Conservation (phyloP, 176 grass and related monocot species). For the Leersia perrieri region DNA sequence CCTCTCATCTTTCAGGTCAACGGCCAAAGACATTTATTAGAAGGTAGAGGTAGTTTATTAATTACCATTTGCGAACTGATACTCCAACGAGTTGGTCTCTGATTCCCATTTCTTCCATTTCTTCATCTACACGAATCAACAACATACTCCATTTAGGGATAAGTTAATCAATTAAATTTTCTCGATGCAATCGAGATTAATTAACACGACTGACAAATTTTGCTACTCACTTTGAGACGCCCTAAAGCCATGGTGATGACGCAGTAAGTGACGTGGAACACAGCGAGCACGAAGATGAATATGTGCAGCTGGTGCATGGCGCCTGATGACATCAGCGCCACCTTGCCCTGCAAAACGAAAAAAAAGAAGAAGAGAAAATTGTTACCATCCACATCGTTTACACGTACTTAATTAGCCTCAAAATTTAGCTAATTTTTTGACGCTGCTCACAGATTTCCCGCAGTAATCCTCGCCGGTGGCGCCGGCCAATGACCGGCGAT, state of each 20-base stretch:
- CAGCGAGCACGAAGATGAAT: constrained; percentile 87
- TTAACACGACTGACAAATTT: not conserved
- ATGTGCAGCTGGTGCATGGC: constrained; percentile 77
- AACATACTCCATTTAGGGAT: not conserved
- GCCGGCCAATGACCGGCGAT: constrained; percentile 44
- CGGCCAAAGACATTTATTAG: not conserved
- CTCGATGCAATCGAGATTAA: not conserved
- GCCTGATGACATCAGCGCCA: constrained; percentile 53
- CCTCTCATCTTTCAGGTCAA: not conserved
- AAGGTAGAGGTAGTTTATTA: not conserved
- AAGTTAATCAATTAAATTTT: not conserved
- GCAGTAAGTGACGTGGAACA: constrained; percentile 80
- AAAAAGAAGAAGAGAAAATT: too few relatives aligned
- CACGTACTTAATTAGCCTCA: not conserved
- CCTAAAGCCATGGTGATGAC: constrained; percentile 67
- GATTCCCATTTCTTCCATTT: constrained; percentile 88
- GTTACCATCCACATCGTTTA: not conserved
- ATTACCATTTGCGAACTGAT: constrained; percentile 70
- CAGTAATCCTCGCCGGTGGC: not conserved
- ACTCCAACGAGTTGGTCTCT: constrained; percentile 68
- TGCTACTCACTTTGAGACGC: constrained; percentile 58
- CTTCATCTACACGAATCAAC: constrained; percentile 52
- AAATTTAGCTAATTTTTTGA: not conserved
- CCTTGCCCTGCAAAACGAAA: constrained; percentile 47
- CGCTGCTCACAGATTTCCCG: not conserved